These are phyloP conservation scores for Didymosphaeria variabile DNA, from an alignment of 2,329 filamentous ascomycete species.

Conservation along the genomic window DNA sequence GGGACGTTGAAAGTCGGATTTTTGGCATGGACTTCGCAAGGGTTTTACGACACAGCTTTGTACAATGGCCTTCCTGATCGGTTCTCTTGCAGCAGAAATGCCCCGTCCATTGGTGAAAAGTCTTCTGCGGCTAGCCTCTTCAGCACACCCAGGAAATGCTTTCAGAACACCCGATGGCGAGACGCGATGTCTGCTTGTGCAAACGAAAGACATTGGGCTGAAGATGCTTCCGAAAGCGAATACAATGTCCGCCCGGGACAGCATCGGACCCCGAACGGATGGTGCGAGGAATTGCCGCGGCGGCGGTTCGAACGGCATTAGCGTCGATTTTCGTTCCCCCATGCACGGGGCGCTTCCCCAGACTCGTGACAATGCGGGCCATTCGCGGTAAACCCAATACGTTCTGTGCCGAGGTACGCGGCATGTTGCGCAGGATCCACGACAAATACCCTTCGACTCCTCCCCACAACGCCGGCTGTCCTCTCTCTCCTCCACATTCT, in stretches of 20 bases:
- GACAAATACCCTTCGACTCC: constrained; percentile 23
- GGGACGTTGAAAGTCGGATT: not conserved
- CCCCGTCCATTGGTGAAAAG: constrained; percentile 14
- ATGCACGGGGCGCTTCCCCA: not conserved
- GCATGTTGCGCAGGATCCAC: constrained; percentile 20
- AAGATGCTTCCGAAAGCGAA: too few relatives aligned
- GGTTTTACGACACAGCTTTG: not conserved
- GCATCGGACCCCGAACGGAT: constrained; percentile 5
- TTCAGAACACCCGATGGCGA: not conserved
- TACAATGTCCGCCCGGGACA: constrained; percentile 8
- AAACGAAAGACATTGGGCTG: constrained; percentile 1
- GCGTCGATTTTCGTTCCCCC: not conserved
- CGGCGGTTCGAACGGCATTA: not conserved
- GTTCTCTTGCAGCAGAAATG: not conserved
- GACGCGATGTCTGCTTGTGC: constrained; percentile 4
- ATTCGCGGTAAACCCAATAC: constrained; percentile 6
- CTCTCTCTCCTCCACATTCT: not conserved
- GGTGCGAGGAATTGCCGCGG: not conserved
- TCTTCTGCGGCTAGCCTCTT: constrained; percentile 1
- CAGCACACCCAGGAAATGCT: not conserved
- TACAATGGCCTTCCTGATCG: not conserved
- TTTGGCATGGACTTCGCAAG: not conserved
- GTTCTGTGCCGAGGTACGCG: constrained; percentile 35
- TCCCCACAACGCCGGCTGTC: constrained; percentile 4
- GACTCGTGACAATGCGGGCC: constrained; percentile 12